These are phyloP conservation scores for Bombardia bombarda DNA, from an alignment of 495 filamentous ascomycete species.

Conservation along the genomic window DNA sequence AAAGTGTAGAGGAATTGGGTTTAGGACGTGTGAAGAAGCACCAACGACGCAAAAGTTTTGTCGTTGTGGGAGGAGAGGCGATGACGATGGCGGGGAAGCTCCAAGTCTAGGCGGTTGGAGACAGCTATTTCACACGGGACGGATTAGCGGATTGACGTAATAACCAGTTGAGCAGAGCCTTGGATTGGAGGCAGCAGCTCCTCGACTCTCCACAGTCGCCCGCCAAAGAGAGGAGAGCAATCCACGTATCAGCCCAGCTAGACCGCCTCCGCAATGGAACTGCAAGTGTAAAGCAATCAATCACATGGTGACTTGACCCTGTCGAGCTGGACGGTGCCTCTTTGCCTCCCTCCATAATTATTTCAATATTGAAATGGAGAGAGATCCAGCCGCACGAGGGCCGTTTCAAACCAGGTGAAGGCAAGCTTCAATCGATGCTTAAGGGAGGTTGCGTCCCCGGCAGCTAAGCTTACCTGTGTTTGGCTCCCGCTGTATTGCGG, in stretches of 20 bases:
- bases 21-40: background rate
- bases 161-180: conserved; percentile 8
- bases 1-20: background rate
- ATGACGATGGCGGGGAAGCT: conserved; percentile 6
- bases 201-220: background rate
- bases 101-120: background rate
- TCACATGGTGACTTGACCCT: background rate
- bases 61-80: background rate
- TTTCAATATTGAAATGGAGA: too few relatives aligned
- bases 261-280: background rate
- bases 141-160: conserved; percentile 31
- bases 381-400: too few relatives aligned
- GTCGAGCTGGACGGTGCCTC: background rate
- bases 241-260: background rate
- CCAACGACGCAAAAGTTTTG: background rate
- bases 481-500: too few relatives aligned
- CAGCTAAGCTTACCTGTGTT: too few relatives aligned
- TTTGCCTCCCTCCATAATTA: too few relatives aligned
- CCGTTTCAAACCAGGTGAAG: too few relatives aligned
- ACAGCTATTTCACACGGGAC: conserved; percentile 9
- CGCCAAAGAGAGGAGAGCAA: background rate
- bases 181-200: background rate
- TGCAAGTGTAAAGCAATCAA: background rate
- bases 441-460: too few relatives aligned
- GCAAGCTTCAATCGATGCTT: too few relatives aligned